Evolutionary conservation across 139 green algal species (phyloP).

Genomic region (Bryopsis sp.): DNA sequence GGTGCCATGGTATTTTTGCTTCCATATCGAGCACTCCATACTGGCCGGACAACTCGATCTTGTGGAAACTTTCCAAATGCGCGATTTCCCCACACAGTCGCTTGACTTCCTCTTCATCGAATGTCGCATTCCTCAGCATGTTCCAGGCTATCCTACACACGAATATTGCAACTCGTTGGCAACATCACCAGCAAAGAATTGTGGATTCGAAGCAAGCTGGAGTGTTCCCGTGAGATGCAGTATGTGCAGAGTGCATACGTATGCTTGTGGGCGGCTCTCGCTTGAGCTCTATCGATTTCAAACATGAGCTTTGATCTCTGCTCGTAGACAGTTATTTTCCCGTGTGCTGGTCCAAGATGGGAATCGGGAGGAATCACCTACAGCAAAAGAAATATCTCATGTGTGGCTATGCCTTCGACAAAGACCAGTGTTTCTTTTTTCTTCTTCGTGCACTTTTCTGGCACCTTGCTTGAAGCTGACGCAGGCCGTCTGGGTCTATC

Average conservation of each 20-base stretch:
- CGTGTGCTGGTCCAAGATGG: slow-evolving; percentile 20
- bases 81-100: not conserved
- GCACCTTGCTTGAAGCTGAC: slow-evolving; percentile 16
- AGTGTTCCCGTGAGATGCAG: too few relatives aligned
- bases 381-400: too few relatives aligned
- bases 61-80: not conserved
- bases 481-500: not conserved
- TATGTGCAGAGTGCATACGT: slow-evolving; percentile 21
- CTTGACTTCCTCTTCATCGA: not conserved
- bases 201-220: too few relatives aligned
- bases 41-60: not conserved
- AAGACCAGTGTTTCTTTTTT: too few relatives aligned
- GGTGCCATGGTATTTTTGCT: not conserved
- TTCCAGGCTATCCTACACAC: not conserved
- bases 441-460: not conserved
- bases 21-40: not conserved
- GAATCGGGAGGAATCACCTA: not conserved
- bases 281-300: slow-evolving; percentile 42
- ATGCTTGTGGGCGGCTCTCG: slow-evolving; percentile 31
- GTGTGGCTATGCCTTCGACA: too few relatives aligned
- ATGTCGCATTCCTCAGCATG: not conserved
- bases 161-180: not conserved
- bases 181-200: not conserved
- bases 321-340: slow-evolving; percentile 42
- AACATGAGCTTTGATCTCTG: slow-evolving; percentile 51